phyloP scores from a whole-genome alignment of 805 yeast species.

The Saccharomyces paradoxus region DNA sequence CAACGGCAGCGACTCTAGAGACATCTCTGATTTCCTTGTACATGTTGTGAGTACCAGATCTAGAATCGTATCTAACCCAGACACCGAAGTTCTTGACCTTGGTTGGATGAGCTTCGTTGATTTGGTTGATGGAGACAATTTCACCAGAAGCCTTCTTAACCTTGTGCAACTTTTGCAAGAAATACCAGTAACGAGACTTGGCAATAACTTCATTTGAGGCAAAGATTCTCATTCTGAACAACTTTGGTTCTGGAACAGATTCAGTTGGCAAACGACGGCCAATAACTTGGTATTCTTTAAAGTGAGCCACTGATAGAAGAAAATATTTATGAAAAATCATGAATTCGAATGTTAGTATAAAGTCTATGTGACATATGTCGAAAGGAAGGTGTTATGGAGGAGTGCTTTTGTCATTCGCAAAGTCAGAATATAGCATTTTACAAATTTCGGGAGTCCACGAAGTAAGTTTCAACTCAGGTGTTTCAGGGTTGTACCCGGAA shows the following conservation, averaged over 20 bases:
- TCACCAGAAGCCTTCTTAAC: conserved; percentile 99
- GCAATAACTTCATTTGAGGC: conserved; percentile 99
- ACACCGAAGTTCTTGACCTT: conserved; percentile 99
- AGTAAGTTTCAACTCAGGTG: background rate
- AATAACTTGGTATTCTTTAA: conserved; percentile 98
- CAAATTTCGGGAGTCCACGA: background rate
- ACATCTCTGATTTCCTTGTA: conserved; percentile 99
- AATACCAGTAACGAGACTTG: conserved; percentile 99
- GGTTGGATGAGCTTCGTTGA: conserved; percentile 94
- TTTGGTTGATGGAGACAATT: conserved; percentile 85
- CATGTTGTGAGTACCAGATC: conserved; percentile 99
- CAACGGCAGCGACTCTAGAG: conserved; percentile 98
- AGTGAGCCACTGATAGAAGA: conserved; percentile 67
- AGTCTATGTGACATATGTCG: background rate
- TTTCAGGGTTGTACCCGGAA: background rate
- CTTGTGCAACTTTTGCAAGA: conserved; percentile 98
- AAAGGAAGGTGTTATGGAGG: background rate
- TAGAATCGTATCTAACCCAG: conserved; percentile 99
- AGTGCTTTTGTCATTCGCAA: background rate
- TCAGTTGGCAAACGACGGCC: conserved; percentile 99
- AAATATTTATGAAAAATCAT: conserved; percentile 3
- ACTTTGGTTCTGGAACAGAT: conserved; percentile 98
- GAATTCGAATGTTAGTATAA: background rate
- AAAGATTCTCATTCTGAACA: conserved; percentile 99
- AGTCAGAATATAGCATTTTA: background rate